Evolutionary conservation across 1,139 yeast genomes (phyloP), one percentile per base, ranked within the genome.

Genomic region (Yamadazyma triangularis): DNA sequence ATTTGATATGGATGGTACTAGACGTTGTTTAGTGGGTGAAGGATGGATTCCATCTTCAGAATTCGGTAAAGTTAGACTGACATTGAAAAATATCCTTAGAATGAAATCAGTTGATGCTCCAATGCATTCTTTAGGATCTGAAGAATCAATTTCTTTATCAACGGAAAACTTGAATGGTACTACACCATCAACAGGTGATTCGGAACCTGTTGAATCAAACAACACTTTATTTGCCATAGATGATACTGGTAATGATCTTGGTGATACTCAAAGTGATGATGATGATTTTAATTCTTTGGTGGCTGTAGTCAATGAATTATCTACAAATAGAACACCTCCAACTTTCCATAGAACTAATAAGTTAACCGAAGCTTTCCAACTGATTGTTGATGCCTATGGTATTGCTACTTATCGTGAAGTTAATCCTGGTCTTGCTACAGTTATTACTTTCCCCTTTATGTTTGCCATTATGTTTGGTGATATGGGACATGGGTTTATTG

Each of bases 1-100:
- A 46, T 88, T 89, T 58, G 85, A 83, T 51, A 86, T 79, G 53
- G 96, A 89, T 53, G 77, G 79, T 36, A 78, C 87, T 23, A 74
- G 97, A 58, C 76, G 91, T 47, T 84, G 94, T 38, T 65, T 91
- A 34, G 87, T 91, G 37, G 97, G 95, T n/a, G 98, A 91, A 64
- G 99, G 97, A 19, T 84, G 93, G 93, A 64, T 80, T 11, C 91
- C 93, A 33, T 65, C 73, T 3, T 74, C 74, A 36, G 86, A 79
- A 37, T 55, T 67, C 24, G 54, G 56, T 13, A 47, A 47, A 14
- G 46, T 60, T 15, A 53, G 59, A 20, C 47, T 34, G 16, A 48
- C 59, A 4, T 50, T 63, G 31, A 50, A 42, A 26, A 45, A 40
- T 20, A 44, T 62, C 28, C 47, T 62, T 8, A 42, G 57, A 24